Conservation (phyloP, 371 early-diverging fungal genomes). For the Haplosporangium sp. region DNA sequence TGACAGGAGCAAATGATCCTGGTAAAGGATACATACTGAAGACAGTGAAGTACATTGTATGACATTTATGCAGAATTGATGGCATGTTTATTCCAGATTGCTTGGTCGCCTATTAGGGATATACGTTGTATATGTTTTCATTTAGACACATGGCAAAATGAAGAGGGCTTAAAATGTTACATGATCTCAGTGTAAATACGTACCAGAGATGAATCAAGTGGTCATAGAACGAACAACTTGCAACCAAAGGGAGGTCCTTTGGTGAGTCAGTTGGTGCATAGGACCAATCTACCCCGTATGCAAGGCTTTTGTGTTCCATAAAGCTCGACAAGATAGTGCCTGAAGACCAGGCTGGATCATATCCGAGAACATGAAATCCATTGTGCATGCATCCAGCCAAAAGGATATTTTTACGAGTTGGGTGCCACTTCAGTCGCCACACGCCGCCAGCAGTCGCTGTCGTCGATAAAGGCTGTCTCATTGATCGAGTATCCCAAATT, state of each 20-base stretch:
- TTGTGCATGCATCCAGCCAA: conserved; percentile 92
- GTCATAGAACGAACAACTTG: conserved; percentile 95
- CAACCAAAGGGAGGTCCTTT: conserved; percentile 63
- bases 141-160: neutral
- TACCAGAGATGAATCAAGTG: conserved; percentile 89
- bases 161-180: neutral
- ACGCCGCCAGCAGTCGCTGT: conserved; percentile 87
- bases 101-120: too few species aligned
- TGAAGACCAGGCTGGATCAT: conserved; percentile 24
- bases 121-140: too few species aligned
- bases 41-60: neutral
- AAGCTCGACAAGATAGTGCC: conserved; percentile 56
- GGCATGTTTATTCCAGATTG: too few species aligned
- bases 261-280: conserved; percentile 43
- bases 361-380: conserved; percentile 74
- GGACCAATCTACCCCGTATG: conserved; percentile 95
- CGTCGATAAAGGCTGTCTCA: conserved; percentile 78
- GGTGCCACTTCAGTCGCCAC: conserved; percentile 96
- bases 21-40: neutral
- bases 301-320: conserved; percentile 85
- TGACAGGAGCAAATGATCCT: too few species aligned
- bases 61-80: too few species aligned
- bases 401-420: conserved; percentile 68
- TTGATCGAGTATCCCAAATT: conserved; percentile 90
- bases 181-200: neutral